These are phyloP conservation scores for Clitoria ternatea DNA, from an alignment of 306 rosid genomes.

Conservation along the genomic window DNA sequence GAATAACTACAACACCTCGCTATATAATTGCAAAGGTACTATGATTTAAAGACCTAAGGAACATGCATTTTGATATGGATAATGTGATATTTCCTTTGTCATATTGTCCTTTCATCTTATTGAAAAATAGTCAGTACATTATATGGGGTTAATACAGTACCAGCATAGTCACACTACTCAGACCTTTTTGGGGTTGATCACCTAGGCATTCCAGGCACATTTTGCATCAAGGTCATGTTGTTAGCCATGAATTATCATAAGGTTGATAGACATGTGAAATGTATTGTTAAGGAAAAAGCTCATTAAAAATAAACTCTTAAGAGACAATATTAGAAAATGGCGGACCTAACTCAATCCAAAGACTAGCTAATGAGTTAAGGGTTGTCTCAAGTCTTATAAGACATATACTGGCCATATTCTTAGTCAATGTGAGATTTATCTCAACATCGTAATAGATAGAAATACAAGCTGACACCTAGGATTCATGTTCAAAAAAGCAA, in stretches of 20 bases:
- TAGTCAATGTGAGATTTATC: no score
- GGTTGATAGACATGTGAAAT: conserved; percentile 1
- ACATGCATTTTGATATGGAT: conserved; percentile 1
- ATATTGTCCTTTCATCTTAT: neutral
- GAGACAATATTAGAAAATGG: no score
- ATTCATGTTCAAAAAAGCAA: neutral
- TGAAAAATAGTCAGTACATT: neutral
- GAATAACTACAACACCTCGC: conserved; percentile 74
- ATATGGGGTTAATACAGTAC: neutral
- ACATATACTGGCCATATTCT: no score
- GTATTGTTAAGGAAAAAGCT: neutral
- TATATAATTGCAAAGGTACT: conserved; percentile 95
- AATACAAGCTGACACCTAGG: neutral
- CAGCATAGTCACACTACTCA: neutral
- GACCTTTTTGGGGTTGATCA: neutral
- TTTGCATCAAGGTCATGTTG: neutral
- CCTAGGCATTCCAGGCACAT: neutral
- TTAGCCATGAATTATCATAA: conserved; percentile 11
- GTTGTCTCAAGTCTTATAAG: no score
- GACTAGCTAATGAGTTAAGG: no score
- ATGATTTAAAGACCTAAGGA: conserved; percentile 23
- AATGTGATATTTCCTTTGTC: conserved; percentile 10
- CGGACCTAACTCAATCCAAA: no score
- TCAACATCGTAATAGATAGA: neutral
- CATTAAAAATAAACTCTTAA: neutral